Evolutionary conservation across 495 filamentous ascomycete species (phyloP).

Genomic region (Penicillium fimorum): DNA sequence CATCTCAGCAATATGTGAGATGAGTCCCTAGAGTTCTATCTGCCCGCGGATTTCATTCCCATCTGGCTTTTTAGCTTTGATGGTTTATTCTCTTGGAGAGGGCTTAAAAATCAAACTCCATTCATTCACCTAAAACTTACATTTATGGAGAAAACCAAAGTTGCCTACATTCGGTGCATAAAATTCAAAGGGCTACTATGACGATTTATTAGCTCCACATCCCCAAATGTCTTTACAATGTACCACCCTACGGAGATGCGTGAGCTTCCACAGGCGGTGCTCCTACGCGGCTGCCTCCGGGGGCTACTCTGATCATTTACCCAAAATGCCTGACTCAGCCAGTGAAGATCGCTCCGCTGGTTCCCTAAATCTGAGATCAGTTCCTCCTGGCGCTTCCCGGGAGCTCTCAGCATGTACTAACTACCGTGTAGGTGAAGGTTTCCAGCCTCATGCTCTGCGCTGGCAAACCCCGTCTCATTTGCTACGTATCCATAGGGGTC

Average conservation of each 20-base stretch:
- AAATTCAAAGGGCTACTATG: background rate
- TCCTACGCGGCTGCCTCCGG: conserved; percentile 4
- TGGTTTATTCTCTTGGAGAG: background rate
- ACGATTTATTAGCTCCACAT: background rate
- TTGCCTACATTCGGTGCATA: background rate
- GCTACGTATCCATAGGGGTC: background rate
- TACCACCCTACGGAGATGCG: background rate
- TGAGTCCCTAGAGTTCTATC: background rate
- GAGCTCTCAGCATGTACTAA: background rate
- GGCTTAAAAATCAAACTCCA: no score
- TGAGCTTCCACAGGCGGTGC: background rate
- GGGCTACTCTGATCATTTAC: conserved; percentile 5
- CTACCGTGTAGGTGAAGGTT: background rate
- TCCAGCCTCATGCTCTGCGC: background rate
- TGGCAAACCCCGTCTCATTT: background rate
- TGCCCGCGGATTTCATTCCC: background rate
- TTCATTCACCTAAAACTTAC: background rate
- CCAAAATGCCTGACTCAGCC: conserved; percentile 18
- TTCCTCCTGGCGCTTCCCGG: background rate
- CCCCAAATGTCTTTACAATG: background rate
- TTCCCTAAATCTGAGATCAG: conserved; percentile 7
- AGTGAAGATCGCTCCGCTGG: conserved; percentile 17
- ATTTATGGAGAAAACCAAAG: background rate
- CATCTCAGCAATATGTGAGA: background rate
- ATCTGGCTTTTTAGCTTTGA: background rate